Conservation (phyloP, 768 basidiomycete species). For the Trametes villosa region DNA sequence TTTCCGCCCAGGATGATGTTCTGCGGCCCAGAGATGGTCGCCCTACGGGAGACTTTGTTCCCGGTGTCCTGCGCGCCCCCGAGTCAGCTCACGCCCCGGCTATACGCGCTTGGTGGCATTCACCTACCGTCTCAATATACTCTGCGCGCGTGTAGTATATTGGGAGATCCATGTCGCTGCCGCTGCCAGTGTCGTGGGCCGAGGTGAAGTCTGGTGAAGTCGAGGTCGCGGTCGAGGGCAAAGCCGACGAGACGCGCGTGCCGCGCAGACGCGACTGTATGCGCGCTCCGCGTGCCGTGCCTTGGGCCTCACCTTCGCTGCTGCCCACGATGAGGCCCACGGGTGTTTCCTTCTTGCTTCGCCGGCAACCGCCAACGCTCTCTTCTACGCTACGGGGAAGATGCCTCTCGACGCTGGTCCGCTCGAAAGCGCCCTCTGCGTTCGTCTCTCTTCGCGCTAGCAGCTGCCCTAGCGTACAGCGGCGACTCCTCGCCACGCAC, state of each 20-base stretch:
- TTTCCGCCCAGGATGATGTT: slow-evolving; percentile 98
- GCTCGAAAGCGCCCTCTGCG: background rate
- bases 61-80: slow-evolving; percentile 78
- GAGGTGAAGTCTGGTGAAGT: background rate
- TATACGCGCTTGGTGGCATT: background rate
- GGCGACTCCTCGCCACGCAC: slow-evolving; percentile 3
- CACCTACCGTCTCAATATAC: slow-evolving; percentile 82
- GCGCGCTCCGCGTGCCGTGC: slow-evolving; percentile 5
- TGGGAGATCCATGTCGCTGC: slow-evolving; percentile 62
- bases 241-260: slow-evolving; percentile 12
- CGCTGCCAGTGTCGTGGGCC: background rate
- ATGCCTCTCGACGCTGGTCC: background rate
- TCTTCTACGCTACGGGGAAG: background rate
- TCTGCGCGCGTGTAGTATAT: slow-evolving; percentile 82
- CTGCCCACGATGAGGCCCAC: slow-evolving; percentile 10
- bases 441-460: background rate
- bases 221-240: slow-evolving; percentile 9
- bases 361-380: background rate
- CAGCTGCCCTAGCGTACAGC: background rate
- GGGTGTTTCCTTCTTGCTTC: background rate
- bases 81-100: background rate
- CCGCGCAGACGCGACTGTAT: slow-evolving; percentile 5
- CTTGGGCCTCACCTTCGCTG: background rate
- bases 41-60: slow-evolving; percentile 93
- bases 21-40: slow-evolving; percentile 89